Evolutionary conservation across 768 basidiomycete species (phyloP).

Genomic region (Tremella fuciformis): DNA sequence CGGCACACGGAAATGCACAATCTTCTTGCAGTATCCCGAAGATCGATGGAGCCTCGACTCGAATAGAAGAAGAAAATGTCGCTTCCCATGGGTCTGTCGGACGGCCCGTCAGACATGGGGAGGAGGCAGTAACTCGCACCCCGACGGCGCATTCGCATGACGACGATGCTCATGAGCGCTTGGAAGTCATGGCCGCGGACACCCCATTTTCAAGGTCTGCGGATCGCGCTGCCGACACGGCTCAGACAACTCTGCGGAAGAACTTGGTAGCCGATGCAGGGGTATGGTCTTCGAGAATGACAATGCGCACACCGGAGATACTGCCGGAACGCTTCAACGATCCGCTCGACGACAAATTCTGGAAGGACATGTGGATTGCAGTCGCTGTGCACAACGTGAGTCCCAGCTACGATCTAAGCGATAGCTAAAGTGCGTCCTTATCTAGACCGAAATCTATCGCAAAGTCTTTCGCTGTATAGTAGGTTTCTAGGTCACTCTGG

Average conservation of each 20-base stretch:
- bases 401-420: conserved; percentile 12
- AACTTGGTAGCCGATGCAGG: conserved; percentile 59
- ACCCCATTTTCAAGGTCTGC: conserved; percentile 43
- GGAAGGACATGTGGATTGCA: conserved; percentile 84
- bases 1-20: conserved; percentile 43
- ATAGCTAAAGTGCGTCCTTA: background rate
- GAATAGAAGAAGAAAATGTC: conserved; percentile 38
- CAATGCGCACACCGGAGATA: conserved; percentile 67
- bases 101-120: conserved; percentile 49
- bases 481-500: conserved; percentile 5
- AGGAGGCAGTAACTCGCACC: conserved; percentile 33
- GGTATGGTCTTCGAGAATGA: conserved; percentile 63
- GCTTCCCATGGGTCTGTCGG: conserved; percentile 32
- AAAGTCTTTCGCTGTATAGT: conserved; percentile 84
- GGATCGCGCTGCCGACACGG: conserved; percentile 31
- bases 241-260: conserved; percentile 60
- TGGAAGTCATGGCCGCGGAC: conserved; percentile 56
- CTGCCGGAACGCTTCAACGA: conserved; percentile 80
- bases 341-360: conserved; percentile 80
- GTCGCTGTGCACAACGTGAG: conserved; percentile 83
- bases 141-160: conserved; percentile 32
- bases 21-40: conserved; percentile 46
- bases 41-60: conserved; percentile 21
- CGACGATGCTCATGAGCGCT: conserved; percentile 48
- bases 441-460: conserved; percentile 87